Conservation (phyloP, 352 stramenopile genomes). For the Globisporangium sylvaticum region DNA sequence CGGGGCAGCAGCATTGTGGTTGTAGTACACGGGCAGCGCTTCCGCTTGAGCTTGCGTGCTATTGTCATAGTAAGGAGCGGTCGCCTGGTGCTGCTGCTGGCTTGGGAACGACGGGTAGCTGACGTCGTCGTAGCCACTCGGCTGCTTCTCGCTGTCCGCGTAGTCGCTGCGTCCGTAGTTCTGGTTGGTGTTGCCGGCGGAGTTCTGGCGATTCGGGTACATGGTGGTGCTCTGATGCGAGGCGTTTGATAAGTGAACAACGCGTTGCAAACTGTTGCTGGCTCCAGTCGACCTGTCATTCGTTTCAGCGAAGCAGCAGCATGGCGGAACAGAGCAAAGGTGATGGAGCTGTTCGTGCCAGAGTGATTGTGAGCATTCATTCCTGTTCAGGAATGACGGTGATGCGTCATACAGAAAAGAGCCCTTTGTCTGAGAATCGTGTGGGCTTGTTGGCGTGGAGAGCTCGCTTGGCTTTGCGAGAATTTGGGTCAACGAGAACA, state of each 20-base stretch:
- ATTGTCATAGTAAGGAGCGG: not conserved
- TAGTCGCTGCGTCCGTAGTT: slow-evolving; percentile 2
- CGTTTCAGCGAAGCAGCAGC: not conserved
- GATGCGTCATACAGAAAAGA: not conserved
- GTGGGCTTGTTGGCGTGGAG: not conserved
- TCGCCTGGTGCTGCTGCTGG: slow-evolving; percentile 1
- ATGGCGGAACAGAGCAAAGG: not conserved
- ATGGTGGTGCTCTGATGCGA: not conserved
- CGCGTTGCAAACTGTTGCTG: not conserved
- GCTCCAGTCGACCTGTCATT: not conserved
- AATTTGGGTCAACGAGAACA: too few relatives aligned
- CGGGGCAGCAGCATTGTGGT: not conserved
- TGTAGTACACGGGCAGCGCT: slow-evolving; percentile 8
- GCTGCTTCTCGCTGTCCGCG: slow-evolving; percentile 1
- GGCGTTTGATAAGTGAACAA: not conserved
- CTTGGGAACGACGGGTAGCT: slow-evolving; percentile 8
- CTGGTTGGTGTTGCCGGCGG: not conserved
- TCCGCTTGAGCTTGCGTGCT: not conserved
- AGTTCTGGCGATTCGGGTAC: not conserved
- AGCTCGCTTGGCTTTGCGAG: not conserved
- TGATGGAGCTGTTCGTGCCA: not conserved
- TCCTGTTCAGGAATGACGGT: slow-evolving; percentile 1
- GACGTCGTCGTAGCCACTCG: slow-evolving; percentile 10
- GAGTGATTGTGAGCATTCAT: not conserved
- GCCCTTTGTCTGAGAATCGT: not conserved